A percentile compares a stretch with the other conserved stretches of the same genome.
Conservation (phyloP, 768 basidiomycete species). For the Boletellus ananiceps region DNA sequence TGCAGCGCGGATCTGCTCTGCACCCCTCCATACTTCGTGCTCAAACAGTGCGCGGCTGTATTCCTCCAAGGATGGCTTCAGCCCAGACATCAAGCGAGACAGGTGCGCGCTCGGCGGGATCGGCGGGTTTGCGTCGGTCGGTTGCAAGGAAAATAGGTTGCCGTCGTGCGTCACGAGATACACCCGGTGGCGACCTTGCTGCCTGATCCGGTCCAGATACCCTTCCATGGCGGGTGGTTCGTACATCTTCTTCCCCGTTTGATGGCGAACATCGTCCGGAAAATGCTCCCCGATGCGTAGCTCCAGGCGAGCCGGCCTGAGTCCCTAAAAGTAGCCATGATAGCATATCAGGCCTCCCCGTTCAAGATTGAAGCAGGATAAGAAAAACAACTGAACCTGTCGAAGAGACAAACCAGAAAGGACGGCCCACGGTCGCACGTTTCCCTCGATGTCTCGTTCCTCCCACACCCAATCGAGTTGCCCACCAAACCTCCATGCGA, state of each 20-base stretch:
- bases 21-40: constrained; percentile 58
- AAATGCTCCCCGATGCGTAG: constrained; percentile 71
- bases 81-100: constrained; percentile 25
- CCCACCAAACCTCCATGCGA: constrained; percentile 74
- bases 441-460: constrained; percentile 59
- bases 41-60: constrained; percentile 38
- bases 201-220: constrained; percentile 68
- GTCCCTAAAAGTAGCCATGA: constrained; percentile 26
- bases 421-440: constrained; percentile 63
- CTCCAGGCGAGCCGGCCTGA: constrained; percentile 55
- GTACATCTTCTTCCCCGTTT: constrained; percentile 42
- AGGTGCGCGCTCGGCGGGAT: constrained; percentile 54
- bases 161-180: constrained; percentile 75
- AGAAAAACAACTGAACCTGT: constrained; percentile 45
- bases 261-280: constrained; percentile 41
- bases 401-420: constrained; percentile 71
- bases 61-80: constrained; percentile 24
- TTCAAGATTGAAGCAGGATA: background rate
- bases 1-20: constrained; percentile 57
- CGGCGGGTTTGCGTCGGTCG: constrained; percentile 60
- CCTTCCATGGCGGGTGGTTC: constrained; percentile 88
- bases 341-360: constrained; percentile 11
- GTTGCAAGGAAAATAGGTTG: constrained; percentile 57
- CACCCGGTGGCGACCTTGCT: constrained; percentile 51
- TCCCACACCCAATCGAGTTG: constrained; percentile 86